Evolutionary conservation across 2,329 filamentous ascomycete species (phyloP), one percentile per base, ranked within the genome.

Genomic region (Colletotrichum sojae): DNA sequence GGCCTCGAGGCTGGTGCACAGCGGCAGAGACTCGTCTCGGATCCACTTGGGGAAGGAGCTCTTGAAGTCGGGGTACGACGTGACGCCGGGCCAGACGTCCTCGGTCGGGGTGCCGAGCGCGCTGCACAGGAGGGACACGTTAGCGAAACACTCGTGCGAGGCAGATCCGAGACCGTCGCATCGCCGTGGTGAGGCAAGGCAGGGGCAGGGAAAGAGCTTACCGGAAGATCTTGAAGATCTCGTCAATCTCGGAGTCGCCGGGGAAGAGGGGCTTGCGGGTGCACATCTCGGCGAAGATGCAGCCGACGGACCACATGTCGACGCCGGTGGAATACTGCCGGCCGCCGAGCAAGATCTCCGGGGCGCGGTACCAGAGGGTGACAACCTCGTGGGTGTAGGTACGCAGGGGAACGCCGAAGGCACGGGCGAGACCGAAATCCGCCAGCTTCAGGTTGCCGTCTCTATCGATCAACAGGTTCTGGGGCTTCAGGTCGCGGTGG

Each of bases 381-480:
- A 97, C 94, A 70, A 97, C 94, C 87, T 97, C 94, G 82, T 97
- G 94, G 57, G 95, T 97, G 81, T 97, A 97, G 60, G 94, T 97
- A 75, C 94, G 88, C 75, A 97, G 85, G 4, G 94, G 94, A 16
- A 97, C 94, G 81, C 94, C 94, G 78, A 97, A 97, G 6, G 95
- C 95, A 76, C 94, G 89, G 20, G 94, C 94, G 73, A 97, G 86
- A 79, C 94, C 94, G 76, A 97, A 97, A 86, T 97, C 94, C 25
- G 93, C 94, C 77, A 97, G 84, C 83, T 97, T 97, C 73, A 97
- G 86, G 81, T 97, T 97, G 67, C 94, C 94, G 13, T 97, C 92
- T 72, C 90, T 89, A 81, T 96, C 88, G 78, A 97, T 97, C 75
- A 97, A 86, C 76, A 97, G 83, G 79, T 97, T 97, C 85, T 97